These are phyloP conservation scores for Suillus hirtellus DNA, from an alignment of 768 basidiomycete species.

Conservation along the genomic window DNA sequence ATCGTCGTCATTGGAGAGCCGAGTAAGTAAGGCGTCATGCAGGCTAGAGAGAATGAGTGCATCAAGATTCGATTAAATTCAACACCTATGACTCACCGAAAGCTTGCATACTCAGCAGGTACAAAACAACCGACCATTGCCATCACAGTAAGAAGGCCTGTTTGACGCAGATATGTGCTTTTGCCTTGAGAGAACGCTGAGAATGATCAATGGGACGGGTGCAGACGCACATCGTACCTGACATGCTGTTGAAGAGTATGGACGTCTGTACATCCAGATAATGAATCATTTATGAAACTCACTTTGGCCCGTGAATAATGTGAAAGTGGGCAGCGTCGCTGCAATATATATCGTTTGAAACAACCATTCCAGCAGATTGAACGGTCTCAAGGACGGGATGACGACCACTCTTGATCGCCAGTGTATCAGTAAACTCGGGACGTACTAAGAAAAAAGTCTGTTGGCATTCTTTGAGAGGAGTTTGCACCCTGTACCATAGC, in stretches of 20 bases:
- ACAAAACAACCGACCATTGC: slow-evolving; percentile 92
- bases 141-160: slow-evolving; percentile 80
- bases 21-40: slow-evolving; percentile 80
- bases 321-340: slow-evolving; percentile 85
- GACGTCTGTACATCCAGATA: neutral
- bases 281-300: slow-evolving; percentile 26
- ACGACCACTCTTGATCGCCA: slow-evolving; percentile 85
- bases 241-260: slow-evolving; percentile 49
- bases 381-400: slow-evolving; percentile 86
- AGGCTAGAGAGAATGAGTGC: slow-evolving; percentile 44
- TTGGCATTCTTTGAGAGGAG: neutral
- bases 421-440: slow-evolving; percentile 87
- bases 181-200: slow-evolving; percentile 56
- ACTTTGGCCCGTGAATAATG: slow-evolving; percentile 91
- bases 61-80: neutral
- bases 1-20: slow-evolving; percentile 93
- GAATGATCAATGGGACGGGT: neutral
- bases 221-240: slow-evolving; percentile 37
- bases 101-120: slow-evolving; percentile 91
- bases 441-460: slow-evolving; percentile 52
- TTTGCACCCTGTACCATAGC: slow-evolving; percentile 41
- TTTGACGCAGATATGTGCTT: slow-evolving; percentile 89
- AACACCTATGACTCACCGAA: slow-evolving; percentile 48
- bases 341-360: slow-evolving; percentile 91
- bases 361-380: slow-evolving; percentile 64